phyloP scores from a whole-genome alignment of 2,329 filamentous ascomycete genomes.

The Arthroderma sp. region DNA sequence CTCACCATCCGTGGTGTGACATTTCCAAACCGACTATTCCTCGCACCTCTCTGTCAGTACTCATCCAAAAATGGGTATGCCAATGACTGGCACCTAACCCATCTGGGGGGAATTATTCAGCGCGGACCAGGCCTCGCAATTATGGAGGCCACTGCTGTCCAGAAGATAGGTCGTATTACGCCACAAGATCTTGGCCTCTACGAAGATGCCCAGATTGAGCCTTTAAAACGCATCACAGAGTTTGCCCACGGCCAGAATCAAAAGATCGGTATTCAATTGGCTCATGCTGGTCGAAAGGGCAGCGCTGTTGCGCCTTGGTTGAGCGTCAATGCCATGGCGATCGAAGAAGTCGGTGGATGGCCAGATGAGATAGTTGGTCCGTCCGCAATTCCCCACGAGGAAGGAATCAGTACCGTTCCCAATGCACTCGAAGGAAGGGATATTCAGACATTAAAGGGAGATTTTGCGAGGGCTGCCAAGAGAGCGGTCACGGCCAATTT shows the following conservation, averaged over 20 bases:
- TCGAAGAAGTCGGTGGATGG: slow-evolving; percentile 41
- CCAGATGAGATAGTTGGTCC: slow-evolving; percentile 44
- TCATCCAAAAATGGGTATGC: slow-evolving; percentile 56
- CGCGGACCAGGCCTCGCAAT: slow-evolving; percentile 59
- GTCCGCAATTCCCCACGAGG: slow-evolving; percentile 47
- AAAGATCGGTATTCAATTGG: slow-evolving; percentile 63
- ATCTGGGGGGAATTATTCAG: slow-evolving; percentile 60
- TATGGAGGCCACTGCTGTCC: slow-evolving; percentile 63
- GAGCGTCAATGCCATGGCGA: slow-evolving; percentile 40
- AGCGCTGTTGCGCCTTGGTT: slow-evolving; percentile 53
- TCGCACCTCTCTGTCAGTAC: slow-evolving; percentile 56
- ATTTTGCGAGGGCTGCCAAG: slow-evolving; percentile 46
- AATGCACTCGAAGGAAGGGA: slow-evolving; percentile 56
- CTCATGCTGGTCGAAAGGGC: slow-evolving; percentile 60
- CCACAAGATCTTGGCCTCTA: slow-evolving; percentile 69
- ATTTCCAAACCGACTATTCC: slow-evolving; percentile 52
- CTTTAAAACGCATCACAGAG: slow-evolving; percentile 16
- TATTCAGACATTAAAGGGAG: slow-evolving; percentile 51
- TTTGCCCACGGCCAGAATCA: slow-evolving; percentile 40
- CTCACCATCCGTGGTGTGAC: slow-evolving; percentile 45
- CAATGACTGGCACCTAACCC: slow-evolving; percentile 73
- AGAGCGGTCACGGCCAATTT: slow-evolving; percentile 56
- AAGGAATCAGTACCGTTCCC: slow-evolving; percentile 29
- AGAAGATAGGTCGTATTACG: slow-evolving; percentile 65
- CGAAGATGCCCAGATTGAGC: slow-evolving; percentile 62